Conservation (phyloP, 2,329 filamentous ascomycete genomes). For the Ophiostoma sp. region DNA sequence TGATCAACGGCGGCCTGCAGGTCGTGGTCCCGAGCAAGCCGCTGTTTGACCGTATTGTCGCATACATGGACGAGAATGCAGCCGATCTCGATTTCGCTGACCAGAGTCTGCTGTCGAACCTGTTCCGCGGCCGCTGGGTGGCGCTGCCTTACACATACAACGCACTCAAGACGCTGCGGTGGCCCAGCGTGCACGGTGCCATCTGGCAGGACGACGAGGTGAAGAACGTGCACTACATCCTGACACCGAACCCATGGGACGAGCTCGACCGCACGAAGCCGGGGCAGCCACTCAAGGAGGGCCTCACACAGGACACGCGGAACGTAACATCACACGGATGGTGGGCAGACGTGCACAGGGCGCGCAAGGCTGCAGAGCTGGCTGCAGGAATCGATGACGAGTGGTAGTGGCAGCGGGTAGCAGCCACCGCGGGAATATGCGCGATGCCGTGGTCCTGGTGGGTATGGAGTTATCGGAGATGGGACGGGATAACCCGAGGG, state of each 20-base stretch:
- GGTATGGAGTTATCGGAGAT: not conserved
- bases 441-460: too few relatives aligned
- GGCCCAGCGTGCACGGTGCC: constrained; percentile 44
- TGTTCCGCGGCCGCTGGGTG: constrained; percentile 53
- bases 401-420: constrained; percentile 12
- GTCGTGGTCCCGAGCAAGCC: constrained; percentile 49
- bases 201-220: constrained; percentile 55
- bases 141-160: constrained; percentile 57
- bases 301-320: constrained; percentile 32
- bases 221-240: constrained; percentile 58
- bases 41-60: constrained; percentile 47
- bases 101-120: constrained; percentile 51
- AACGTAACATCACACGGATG: constrained; percentile 48
- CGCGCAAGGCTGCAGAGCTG: constrained; percentile 29
- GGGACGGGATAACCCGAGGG: not conserved
- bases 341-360: constrained; percentile 49
- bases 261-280: constrained; percentile 39
- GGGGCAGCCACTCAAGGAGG: constrained; percentile 36
- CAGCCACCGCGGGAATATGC: too few relatives aligned
- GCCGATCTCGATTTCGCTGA: constrained; percentile 53
- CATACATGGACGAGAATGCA: constrained; percentile 43
- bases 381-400: constrained; percentile 25
- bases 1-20: constrained; percentile 53
- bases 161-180: constrained; percentile 54
- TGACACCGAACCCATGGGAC: constrained; percentile 56